A percentile compares a stretch with the other conserved stretches of the same genome.
Conservation (phyloP, 2,329 filamentous ascomycete genomes). For the Westerdykella sp. region DNA sequence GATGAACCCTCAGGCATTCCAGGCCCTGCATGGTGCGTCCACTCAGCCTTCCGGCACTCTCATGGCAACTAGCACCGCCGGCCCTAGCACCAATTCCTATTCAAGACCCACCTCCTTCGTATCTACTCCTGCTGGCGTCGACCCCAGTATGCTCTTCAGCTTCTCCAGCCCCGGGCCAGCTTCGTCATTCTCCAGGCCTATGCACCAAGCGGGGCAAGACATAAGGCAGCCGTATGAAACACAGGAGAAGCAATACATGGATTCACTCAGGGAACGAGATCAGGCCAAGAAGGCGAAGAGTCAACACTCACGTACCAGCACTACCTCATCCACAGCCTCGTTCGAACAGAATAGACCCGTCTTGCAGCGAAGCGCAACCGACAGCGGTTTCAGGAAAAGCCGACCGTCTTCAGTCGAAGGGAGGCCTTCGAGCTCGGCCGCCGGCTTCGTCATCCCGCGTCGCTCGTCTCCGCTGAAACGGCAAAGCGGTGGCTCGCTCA, state of each 20-base stretch:
- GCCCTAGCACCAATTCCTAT: conserved; percentile 6
- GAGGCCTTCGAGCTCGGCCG: conserved; percentile 16
- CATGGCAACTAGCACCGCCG: conserved; percentile 17
- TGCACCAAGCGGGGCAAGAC: conserved; percentile 13
- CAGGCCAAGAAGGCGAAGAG: conserved; percentile 24
- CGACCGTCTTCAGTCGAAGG: conserved; percentile 28
- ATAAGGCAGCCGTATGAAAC: conserved; percentile 38
- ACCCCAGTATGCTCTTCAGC: conserved; percentile 45
- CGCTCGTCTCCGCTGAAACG: conserved; percentile 45
- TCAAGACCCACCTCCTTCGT: conserved; percentile 29
- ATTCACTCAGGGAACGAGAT: conserved; percentile 32
- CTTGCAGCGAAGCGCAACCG: conserved; percentile 44
- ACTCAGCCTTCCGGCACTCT: conserved; percentile 19
- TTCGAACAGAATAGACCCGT: conserved; percentile 25
- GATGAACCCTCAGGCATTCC: conserved; percentile 32
- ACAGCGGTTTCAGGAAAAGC: conserved; percentile 34
- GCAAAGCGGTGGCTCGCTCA: conserved; percentile 36
- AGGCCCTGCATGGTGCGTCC: conserved; percentile 25
- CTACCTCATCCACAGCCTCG: conserved; percentile 35
- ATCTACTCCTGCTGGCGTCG: conserved; percentile 38
- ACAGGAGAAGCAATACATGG: conserved; percentile 22
- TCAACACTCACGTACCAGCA: conserved; percentile 38
- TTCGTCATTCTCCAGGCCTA: conserved; percentile 24
- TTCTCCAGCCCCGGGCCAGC: conserved; percentile 28
- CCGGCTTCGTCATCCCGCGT: conserved; percentile 33